Base-by-base conservation (phyloP, 192 early-diverging fungal species). In the Linnemannia hyalina region DNA sequence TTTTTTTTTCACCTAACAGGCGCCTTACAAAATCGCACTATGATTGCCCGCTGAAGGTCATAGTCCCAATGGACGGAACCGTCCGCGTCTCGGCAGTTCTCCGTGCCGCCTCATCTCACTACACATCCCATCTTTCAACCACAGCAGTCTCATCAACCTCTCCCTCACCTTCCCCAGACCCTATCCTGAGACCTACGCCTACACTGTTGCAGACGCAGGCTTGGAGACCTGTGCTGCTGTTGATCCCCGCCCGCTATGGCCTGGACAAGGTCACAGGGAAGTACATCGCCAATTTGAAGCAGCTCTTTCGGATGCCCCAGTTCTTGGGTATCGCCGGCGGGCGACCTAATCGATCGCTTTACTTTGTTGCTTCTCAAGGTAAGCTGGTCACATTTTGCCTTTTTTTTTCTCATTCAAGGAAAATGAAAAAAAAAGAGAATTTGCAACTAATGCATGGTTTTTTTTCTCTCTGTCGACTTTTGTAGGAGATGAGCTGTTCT, bases 241-340 rank as follows among this genome's bases (percentile, higher is more conserved):
- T 89, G 46, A 65, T 89, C 22, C 82, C 88, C 10, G 65, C 76
- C 16, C 80, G 88, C 16, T 89, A 60, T 71, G 82, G 73, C 5
- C 35, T 86, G 5, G 72, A 82, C 11, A 81, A 54, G 32, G 49
- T 80, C 38, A 80, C 68, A 18, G 80, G 49, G 11, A 81, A 63
- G 49, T 74, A 77, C 41, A 57, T 69, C 6, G 47, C 55, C 18
- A 80, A 81, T 63, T 44, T 83, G n/a, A 77, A 89, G 83, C 46
- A 54, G 42, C 71, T 89, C 16, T 89, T 89, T 70, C 70, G 46
- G 11, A 80, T 89, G 22, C 88, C 88, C 32, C 88, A 89, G 72
- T 89, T 89, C 69, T 73, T 89, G 73, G 88, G 88, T 8, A 89
- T 89, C 77, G 82, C 88, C 20, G 88, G 88, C 18, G 88, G 88